Percentiles rank a stretch among this genome's conserved stretches.
Conservation (phyloP, 2,329 filamentous ascomycete species). For the Botrytis tulipae region DNA sequence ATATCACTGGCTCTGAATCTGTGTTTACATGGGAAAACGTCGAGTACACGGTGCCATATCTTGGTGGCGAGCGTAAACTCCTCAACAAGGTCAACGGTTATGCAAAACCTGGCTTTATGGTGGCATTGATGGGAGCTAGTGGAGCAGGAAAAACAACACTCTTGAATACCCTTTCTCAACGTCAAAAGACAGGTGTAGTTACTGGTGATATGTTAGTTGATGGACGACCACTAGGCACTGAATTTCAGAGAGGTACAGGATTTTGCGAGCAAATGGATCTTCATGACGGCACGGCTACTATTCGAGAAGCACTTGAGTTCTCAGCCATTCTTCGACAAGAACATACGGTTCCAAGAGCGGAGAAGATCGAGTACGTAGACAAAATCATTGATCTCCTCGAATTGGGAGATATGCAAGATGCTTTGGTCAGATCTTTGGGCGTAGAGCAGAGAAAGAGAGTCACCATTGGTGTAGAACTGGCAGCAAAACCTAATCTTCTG, state of each 20-base stretch:
- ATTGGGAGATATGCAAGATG: conserved; percentile 64
- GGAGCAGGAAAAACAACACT: conserved; percentile 84
- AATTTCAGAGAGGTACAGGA: conserved; percentile 68
- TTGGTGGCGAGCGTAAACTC: conserved; percentile 58
- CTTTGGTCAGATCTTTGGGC: conserved; percentile 61
- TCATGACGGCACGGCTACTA: conserved; percentile 65
- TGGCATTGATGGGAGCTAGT: conserved; percentile 77
- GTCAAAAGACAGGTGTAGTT: conserved; percentile 61
- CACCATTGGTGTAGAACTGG: conserved; percentile 72
- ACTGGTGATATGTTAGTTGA: conserved; percentile 72
- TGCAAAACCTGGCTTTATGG: conserved; percentile 73
- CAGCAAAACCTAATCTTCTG: conserved; percentile 65
- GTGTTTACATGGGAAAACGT: conserved; percentile 72
- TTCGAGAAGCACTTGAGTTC: conserved; percentile 67
- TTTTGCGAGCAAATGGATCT: conserved; percentile 73
- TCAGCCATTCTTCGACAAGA: conserved; percentile 65
- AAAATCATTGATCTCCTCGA: conserved; percentile 65
- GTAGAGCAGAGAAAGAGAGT: conserved; percentile 65
- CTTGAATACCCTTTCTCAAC: conserved; percentile 71
- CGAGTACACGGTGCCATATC: conserved; percentile 70
- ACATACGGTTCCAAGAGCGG: conserved; percentile 49
- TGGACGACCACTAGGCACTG: conserved; percentile 56
- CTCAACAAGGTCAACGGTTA: conserved; percentile 72
- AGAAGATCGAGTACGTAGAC: conserved; percentile 66
- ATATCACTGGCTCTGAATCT: conserved; percentile 56